Percentiles rank a stretch among this genome's conserved stretches.
Evolutionary conservation across 768 basidiomycete species (phyloP).

Genomic region (Russula abietina): DNA sequence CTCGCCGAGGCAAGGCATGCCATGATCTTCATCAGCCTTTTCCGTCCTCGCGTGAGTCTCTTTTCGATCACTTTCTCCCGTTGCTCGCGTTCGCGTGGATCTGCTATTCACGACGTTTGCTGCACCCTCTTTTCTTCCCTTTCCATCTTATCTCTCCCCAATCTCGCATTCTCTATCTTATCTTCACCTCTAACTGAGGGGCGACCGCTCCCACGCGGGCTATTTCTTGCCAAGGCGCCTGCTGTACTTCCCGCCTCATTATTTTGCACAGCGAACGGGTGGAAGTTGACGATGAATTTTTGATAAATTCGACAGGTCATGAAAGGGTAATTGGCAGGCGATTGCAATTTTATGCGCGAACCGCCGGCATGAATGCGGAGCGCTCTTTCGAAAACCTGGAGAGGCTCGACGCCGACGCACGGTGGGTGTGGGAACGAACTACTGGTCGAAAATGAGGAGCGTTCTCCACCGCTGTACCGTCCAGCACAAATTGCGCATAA

Average conservation of each 20-base stretch:
- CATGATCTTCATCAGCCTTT: too few species aligned
- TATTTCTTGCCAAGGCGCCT: slow-evolving; percentile 86
- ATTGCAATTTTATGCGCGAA: slow-evolving; percentile 86
- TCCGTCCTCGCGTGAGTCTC: too few species aligned
- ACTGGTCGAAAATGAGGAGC: slow-evolving; percentile 49
- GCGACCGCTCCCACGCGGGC: slow-evolving; percentile 73
- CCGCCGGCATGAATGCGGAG: slow-evolving; percentile 70
- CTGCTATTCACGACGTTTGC: too few species aligned
- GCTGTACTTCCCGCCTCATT: slow-evolving; percentile 37
- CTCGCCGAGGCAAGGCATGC: too few species aligned
- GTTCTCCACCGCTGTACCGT: too few species aligned
- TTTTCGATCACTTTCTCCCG: too few species aligned
- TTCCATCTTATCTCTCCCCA: too few species aligned
- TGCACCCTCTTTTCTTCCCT: too few species aligned
- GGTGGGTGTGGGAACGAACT: slow-evolving; percentile 79
- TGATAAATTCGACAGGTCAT: slow-evolving; percentile 52
- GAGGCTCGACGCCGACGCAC: slow-evolving; percentile 48
- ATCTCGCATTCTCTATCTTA: too few species aligned
- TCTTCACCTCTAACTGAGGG: slow-evolving; percentile 76
- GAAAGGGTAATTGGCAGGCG: slow-evolving; percentile 83
- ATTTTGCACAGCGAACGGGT: neutral
- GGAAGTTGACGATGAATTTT: neutral
- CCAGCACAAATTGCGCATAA: too few species aligned
- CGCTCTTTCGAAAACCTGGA: slow-evolving; percentile 49
- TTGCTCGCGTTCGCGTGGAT: too few species aligned